Conservation (phyloP, 208 protist species). For the Acanthamoeba culbertsoni region DNA sequence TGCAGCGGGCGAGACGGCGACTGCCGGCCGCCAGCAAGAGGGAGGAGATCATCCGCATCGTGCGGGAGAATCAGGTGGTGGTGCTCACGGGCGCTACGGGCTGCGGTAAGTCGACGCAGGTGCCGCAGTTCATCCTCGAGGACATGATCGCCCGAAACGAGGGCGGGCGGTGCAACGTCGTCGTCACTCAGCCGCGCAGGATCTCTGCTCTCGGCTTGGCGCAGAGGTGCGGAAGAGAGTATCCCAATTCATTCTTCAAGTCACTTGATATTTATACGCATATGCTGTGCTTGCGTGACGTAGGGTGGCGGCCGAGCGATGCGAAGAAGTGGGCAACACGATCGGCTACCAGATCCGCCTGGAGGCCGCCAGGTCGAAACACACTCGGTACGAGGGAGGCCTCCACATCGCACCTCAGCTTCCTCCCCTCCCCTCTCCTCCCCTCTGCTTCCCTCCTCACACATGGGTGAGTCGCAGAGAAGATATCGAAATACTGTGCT, state of each 20-base stretch:
- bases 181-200: slow-evolving; percentile 78
- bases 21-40: slow-evolving; percentile 65
- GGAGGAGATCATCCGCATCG: slow-evolving; percentile 54
- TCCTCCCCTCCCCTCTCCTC: neutral
- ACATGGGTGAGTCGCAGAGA: too few relatives aligned
- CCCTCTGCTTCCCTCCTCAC: too few relatives aligned
- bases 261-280: slow-evolving; percentile 69
- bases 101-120: slow-evolving; percentile 96
- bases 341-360: slow-evolving; percentile 78
- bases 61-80: slow-evolving; percentile 53
- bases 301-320: slow-evolving; percentile 71
- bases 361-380: slow-evolving; percentile 53
- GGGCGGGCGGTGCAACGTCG: slow-evolving; percentile 62
- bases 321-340: neutral
- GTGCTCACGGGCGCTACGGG: slow-evolving; percentile 62
- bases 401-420: neutral
- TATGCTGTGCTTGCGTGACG: too few relatives aligned
- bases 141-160: neutral
- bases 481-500: too few relatives aligned
- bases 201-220: slow-evolving; percentile 76
- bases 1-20: slow-evolving; percentile 6
- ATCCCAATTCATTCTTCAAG: neutral
- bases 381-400: neutral
- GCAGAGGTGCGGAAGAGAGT: slow-evolving; percentile 65
- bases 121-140: slow-evolving; percentile 95